Percentiles rank a stretch among this genome's conserved stretches.
These are phyloP conservation scores for Tolypocladium capitatum DNA, from an alignment of 2,329 filamentous ascomycete genomes.

Conservation along the genomic window DNA sequence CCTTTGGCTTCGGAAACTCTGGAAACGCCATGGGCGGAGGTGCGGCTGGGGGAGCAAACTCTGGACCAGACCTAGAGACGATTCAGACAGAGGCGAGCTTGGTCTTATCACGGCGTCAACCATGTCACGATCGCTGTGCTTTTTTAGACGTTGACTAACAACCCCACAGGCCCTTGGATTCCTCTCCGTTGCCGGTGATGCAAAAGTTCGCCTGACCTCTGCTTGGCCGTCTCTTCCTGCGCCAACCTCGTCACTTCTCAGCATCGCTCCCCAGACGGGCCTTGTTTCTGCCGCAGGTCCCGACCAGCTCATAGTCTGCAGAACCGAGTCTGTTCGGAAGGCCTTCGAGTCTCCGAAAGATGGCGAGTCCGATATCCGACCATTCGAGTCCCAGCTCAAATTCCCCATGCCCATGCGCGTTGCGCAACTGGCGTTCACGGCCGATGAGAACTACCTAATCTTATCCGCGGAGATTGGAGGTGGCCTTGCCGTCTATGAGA, in stretches of 20 bases:
- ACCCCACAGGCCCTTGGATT: constrained; percentile 59
- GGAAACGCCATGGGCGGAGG: constrained; percentile 29
- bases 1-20: constrained; percentile 46
- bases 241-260: constrained; percentile 68
- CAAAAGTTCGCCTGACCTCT: constrained; percentile 68
- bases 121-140: background rate
- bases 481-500: constrained; percentile 73
- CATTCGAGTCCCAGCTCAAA: constrained; percentile 60
- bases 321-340: constrained; percentile 64
- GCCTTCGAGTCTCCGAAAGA: constrained; percentile 51
- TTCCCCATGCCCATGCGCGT: constrained; percentile 62
- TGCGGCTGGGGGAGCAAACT: constrained; percentile 18
- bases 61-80: constrained; percentile 57
- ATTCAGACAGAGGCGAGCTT: constrained; percentile 65
- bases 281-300: constrained; percentile 81
- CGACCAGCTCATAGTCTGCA: constrained; percentile 61
- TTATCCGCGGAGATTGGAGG: constrained; percentile 71
- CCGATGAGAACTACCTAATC: constrained; percentile 76
- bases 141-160: constrained; percentile 1
- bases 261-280: constrained; percentile 66
- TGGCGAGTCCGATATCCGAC: constrained; percentile 50
- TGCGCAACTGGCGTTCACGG: constrained; percentile 80
- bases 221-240: constrained; percentile 68
- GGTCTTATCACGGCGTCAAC: background rate
- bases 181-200: constrained; percentile 62